Base-by-base conservation (phyloP, 2,329 filamentous ascomycete genomes). In the Pseudocercospora cruenta region DNA sequence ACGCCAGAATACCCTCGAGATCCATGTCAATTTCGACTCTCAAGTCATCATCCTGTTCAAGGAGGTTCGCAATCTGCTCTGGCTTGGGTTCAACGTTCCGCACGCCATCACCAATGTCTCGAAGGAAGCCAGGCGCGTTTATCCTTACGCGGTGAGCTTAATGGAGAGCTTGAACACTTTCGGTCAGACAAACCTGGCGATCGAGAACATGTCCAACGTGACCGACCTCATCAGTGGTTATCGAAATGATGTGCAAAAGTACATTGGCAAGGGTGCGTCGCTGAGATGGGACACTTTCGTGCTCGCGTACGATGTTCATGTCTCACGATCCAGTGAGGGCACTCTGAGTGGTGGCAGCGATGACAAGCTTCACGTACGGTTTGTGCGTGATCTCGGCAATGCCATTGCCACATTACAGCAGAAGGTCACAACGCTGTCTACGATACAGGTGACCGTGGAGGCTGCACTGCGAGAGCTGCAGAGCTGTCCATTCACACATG, bases 121-220 rank as follows among this genome's bases (percentile, higher is more conserved):
- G 0, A 99, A 98, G 79, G 95, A 99, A 78, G 96, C 95, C n/a
- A 97, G 97, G 80, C 88, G 95, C 61, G 95, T 99, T 3, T 99
- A 99, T 74, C 95, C 95, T 0, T 99, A 96, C 75, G 95, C 96
- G 24, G 94, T 99, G 70, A 98, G 94, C 76, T 82, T 99, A 71
- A 99, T 99, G 93, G 95, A 99, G 81, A 98, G 93, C 74, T 93
- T 98, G n/a, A 88, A 94, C 65, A 98, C 93, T 0, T 90, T 96
- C 69, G 87, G 93, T 1, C 94, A 98, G 79, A 97, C 93, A 0
- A 90, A 91, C 72, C 89, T 93, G 31, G 88, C 91, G 59, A 96
- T 99, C 66, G 84, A 88, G 19, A 88, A 91, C 62, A 94, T 99
- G 92, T 87, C 90, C 10, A 91, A 94, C 71, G 93, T 97, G 65